Percentiles rank a stretch among this genome's conserved stretches.
Evolutionary conservation across 331 rosid species (phyloP).

Genomic region (Acacia concinna): DNA sequence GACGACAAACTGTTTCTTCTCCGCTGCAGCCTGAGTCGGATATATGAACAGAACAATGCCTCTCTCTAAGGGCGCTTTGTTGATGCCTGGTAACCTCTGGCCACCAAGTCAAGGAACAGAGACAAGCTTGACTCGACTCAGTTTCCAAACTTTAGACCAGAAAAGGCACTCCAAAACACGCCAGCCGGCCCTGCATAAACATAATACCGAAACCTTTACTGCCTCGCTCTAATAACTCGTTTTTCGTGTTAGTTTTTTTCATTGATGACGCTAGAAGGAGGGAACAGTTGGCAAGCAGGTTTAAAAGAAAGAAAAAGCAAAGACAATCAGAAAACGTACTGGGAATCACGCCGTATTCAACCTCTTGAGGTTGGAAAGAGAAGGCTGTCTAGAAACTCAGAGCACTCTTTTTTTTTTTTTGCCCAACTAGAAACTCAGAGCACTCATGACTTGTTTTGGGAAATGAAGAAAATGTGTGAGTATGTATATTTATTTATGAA

Average conservation of each 20-base stretch:
- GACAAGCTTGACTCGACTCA: conserved; percentile 5
- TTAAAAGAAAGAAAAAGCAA: background rate
- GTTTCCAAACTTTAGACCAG: conserved; percentile 23
- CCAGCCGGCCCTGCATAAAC: conserved; percentile 33
- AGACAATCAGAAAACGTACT: background rate
- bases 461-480: conserved; percentile 20
- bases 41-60: conserved; percentile 25
- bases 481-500: background rate
- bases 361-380: background rate
- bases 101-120: conserved; percentile 1
- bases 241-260: conserved; percentile 27
- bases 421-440: background rate
- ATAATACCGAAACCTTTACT: conserved; percentile 19
- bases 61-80: conserved; percentile 15
- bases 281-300: background rate
- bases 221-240: conserved; percentile 35
- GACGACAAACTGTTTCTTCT: conserved; percentile 18
- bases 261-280: conserved; percentile 53
- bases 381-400: background rate
- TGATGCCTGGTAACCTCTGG: conserved; percentile 5
- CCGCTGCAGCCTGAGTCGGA: conserved; percentile 23
- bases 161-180: conserved; percentile 30
- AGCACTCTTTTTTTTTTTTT: too few species aligned
- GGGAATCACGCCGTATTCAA: background rate
- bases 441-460: conserved; percentile 8